Conservation (phyloP, 2,329 filamentous ascomycete species). For the Botrytis paeoniae region DNA sequence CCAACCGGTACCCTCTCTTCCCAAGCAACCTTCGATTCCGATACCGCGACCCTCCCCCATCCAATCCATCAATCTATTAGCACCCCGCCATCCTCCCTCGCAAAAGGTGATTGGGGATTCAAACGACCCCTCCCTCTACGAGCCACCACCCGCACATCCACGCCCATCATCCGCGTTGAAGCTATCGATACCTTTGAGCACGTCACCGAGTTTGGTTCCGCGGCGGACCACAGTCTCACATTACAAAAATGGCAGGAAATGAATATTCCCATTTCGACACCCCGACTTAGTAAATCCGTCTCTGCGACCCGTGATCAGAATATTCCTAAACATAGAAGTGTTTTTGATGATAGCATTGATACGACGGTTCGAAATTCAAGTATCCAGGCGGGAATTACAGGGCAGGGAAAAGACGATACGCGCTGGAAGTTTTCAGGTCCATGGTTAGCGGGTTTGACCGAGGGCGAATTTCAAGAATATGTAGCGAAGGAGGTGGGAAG, state of each 20-base stretch:
- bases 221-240: conserved; percentile 76
- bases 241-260: conserved; percentile 85
- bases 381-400: not conserved
- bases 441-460: conserved; percentile 61
- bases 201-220: conserved; percentile 83
- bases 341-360: conserved; percentile 59
- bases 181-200: conserved; percentile 82
- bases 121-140: conserved; percentile 79
- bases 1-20: conserved; percentile 52
- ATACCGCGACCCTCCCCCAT: conserved; percentile 69
- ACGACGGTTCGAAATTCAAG: conserved; percentile 41
- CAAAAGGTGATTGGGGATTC: conserved; percentile 85
- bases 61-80: conserved; percentile 83
- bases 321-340: conserved; percentile 41
- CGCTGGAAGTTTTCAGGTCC: conserved; percentile 67
- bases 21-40: conserved; percentile 52
- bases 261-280: conserved; percentile 65
- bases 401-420: conserved; percentile 41
- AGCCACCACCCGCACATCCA: conserved; percentile 67
- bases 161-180: conserved; percentile 73
- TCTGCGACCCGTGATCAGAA: not conserved
- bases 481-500: conserved; percentile 52
- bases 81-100: conserved; percentile 68
- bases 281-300: conserved; percentile 26
- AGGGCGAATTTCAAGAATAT: conserved; percentile 58